Base-by-base conservation (phyloP, 2,329 filamentous ascomycete species). In the Trichoderma aggressivum region DNA sequence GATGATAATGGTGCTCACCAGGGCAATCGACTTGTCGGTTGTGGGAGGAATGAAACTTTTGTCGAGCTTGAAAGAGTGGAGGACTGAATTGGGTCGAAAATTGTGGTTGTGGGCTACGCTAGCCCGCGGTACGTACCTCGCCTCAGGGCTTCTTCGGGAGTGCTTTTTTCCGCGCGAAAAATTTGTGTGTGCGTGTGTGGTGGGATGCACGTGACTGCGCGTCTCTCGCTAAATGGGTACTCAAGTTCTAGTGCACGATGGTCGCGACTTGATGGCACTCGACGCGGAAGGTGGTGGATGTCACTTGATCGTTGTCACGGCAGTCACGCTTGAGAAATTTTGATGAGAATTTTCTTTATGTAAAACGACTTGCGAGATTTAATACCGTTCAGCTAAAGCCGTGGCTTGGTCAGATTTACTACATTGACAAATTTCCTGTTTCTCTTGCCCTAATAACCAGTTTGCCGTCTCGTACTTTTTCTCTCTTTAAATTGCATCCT, bases 1-100 rank as follows among this genome's bases (percentile, higher is more conserved):
- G 84, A 83, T 85, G 83, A 82, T 79, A 80, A 74, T 77, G 78
- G 78, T 78, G 81, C 76, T 84, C 83, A 85, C 82, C 83, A 84
- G 82, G 78, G 81, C 82, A 84, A 84, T 85, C 83, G 81, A 79
- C 77, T 82, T 81, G 81, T 76, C 80, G 79, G 77, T 77, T 80
- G 78, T 81, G 77, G 76, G 77, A 80, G 75, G 75, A 79, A 74
- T 77, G 79, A 81, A 81, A 78, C 80, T 82, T 81, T 80, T 76
- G 74, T 56, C 74, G 73, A 75, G 75, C 73, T 73, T 75, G 75
- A 69, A 74, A 50, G 43, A 69, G 66, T 76, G 75, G 77, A 78
- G 77, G 78, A 79, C 76, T 76, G 74, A 78, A 78, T 77, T 79
- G 77, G 74, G 70, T 75, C 75, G 74, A 76, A 77, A 81, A 80